Percentiles rank a stretch among this genome's conserved stretches.
phyloP scores from a whole-genome alignment of 1,284 basidiomycete species.

The Anthracocystis setariae region DNA sequence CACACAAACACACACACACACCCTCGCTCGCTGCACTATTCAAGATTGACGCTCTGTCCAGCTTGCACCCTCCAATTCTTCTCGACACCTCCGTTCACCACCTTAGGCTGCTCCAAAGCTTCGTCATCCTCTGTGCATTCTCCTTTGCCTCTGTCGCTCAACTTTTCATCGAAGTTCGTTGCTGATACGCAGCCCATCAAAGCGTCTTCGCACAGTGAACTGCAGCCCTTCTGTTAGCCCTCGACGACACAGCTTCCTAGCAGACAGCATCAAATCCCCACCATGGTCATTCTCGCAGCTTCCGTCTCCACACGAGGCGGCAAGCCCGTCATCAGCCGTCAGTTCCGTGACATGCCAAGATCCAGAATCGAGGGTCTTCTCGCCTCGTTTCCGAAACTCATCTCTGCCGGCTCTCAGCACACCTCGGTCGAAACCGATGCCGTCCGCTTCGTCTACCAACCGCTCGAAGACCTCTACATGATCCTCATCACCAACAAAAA shows the following conservation, averaged over 20 bases:
- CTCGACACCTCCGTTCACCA: neutral
- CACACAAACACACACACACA: conserved; percentile 10
- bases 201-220: too few species aligned
- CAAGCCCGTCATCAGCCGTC: conserved; percentile 93
- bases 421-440: conserved; percentile 75
- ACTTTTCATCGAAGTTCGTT: neutral
- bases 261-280: neutral
- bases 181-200: too few species aligned
- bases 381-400: conserved; percentile 96
- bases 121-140: neutral
- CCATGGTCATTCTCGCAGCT: conserved; percentile 84
- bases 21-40: conserved; percentile 5
- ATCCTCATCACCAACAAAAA: conserved; percentile 97
- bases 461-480: conserved; percentile 96
- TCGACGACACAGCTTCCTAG: neutral
- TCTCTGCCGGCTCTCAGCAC: conserved; percentile 95
- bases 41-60: conserved; percentile 10
- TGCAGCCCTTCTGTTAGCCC: too few species aligned
- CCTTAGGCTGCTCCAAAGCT: too few species aligned
- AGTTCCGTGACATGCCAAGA: conserved; percentile 92
- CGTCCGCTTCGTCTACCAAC: conserved; percentile 93
- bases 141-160: neutral
- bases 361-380: conserved; percentile 93
- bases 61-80: neutral
- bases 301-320: conserved; percentile 93